A percentile compares a stretch with the other conserved stretches of the same genome.
These are phyloP conservation scores for Mycena sanguinolenta DNA, from an alignment of 768 basidiomycete species.

Conservation along the genomic window DNA sequence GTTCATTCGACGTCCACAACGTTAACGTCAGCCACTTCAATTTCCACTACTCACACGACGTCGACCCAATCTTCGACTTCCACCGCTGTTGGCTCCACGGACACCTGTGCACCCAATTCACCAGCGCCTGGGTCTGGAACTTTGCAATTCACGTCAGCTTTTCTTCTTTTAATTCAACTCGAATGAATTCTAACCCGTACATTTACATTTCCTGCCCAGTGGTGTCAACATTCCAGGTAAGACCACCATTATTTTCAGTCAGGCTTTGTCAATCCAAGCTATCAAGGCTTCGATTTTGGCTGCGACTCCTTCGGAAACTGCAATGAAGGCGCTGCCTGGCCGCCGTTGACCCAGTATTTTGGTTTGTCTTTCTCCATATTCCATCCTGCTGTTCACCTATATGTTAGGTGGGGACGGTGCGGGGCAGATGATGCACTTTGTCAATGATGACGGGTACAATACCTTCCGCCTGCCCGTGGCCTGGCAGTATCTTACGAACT, in stretches of 20 bases:
- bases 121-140: conserved; percentile 46
- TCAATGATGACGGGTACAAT: conserved; percentile 66
- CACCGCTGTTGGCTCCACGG: conserved; percentile 20
- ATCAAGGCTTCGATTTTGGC: conserved; percentile 65
- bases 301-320: conserved; percentile 61
- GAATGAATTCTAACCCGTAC: background rate
- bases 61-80: conserved; percentile 31
- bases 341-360: conserved; percentile 60
- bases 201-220: conserved; percentile 16
- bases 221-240: conserved; percentile 64
- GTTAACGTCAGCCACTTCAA: conserved; percentile 24
- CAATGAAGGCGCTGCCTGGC: conserved; percentile 52
- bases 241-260: background rate
- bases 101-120: conserved; percentile 35
- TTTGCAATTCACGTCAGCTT: conserved; percentile 48
- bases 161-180: background rate
- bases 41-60: conserved; percentile 26
- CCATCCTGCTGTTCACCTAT: background rate
- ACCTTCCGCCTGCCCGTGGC: conserved; percentile 71
- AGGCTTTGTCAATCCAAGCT: background rate
- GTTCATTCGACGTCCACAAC: too few species aligned
- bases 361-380: conserved; percentile 43
- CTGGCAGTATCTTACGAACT: conserved; percentile 67
- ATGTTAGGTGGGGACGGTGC: conserved; percentile 54
- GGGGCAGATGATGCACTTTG: conserved; percentile 76